phyloP scores from a whole-genome alignment of 169 alveolate genomes.

The Neospora caninum region DNA sequence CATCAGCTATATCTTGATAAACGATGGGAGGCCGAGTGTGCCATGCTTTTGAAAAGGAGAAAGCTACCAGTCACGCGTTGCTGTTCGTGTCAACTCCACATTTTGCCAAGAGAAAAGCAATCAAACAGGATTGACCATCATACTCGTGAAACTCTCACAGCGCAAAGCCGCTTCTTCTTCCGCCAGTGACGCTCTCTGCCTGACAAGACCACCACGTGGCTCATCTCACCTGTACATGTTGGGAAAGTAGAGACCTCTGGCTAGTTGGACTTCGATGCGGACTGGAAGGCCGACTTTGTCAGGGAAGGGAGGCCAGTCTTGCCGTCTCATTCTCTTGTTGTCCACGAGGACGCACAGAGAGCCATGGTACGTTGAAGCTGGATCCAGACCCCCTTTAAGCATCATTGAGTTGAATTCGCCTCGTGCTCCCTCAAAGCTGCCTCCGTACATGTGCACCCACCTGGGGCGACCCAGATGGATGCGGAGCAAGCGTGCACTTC shows the following conservation, averaged over 20 bases:
- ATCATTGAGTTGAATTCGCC: constrained; percentile 44
- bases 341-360: constrained; percentile 60
- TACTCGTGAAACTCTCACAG: too few relatives aligned
- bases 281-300: constrained; percentile 43
- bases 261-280: constrained; percentile 32
- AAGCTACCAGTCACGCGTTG: background rate
- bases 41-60: too few relatives aligned
- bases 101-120: too few relatives aligned
- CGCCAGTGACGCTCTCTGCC: background rate
- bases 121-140: too few relatives aligned
- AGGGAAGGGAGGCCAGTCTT: constrained; percentile 65
- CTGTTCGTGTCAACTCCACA: too few relatives aligned
- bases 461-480: constrained; percentile 33
- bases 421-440: constrained; percentile 43
- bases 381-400: constrained; percentile 62
- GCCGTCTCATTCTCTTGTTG: constrained; percentile 30
- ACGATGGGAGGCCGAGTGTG: too few relatives aligned
- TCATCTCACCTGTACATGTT: constrained; percentile 43
- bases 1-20: too few relatives aligned
- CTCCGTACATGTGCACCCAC: constrained; percentile 65
- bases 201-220: background rate
- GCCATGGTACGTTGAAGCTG: constrained; percentile 62
- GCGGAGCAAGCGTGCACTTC: constrained; percentile 35
- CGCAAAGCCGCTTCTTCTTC: too few relatives aligned
- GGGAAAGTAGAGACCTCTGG: constrained; percentile 59